These are phyloP conservation scores for Arctium minus DNA, from an alignment of 129 eudicot genomes.

Conservation along the genomic window DNA sequence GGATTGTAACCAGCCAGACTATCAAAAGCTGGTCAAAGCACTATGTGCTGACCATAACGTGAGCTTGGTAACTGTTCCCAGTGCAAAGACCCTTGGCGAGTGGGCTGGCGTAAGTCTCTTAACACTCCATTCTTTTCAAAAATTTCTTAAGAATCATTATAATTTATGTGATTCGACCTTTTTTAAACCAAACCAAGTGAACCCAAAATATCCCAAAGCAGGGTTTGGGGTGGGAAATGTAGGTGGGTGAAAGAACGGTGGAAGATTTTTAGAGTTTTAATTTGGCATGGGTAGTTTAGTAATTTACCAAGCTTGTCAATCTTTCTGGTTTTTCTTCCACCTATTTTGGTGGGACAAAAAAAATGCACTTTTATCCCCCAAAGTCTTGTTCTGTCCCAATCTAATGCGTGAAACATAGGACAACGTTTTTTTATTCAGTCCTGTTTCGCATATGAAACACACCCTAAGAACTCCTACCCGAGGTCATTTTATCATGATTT, in stretches of 20 bases:
- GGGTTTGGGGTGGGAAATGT: no score
- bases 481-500: no score
- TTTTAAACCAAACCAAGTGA: neutral
- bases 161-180: no score
- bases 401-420: neutral
- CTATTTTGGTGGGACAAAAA: neutral
- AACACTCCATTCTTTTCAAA: neutral
- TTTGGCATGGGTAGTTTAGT: neutral
- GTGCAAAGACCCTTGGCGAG: conserved; percentile 98
- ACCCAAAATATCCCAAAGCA: no score
- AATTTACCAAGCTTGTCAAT: neutral
- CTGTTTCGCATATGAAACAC: neutral
- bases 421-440: neutral
- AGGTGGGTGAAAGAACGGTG: neutral
- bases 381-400: neutral
- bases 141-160: neutral
- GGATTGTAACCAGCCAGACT: conserved; percentile 96
- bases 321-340: neutral
- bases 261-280: neutral
- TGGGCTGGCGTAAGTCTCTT: conserved; percentile 91
- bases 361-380: neutral
- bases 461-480: no score
- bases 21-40: conserved; percentile 77
- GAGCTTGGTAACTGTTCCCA: conserved; percentile 75
- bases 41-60: conserved; percentile 96